phyloP scores from a whole-genome alignment of 78 protist genomes.

The slime mould (Dictyostelium discoideum) region dicty_2.7 NC_007090.3:878001-878500 shows the following conservation, averaged over 20 bases:
- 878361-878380: constrained; percentile 31
- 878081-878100: constrained; percentile 24
- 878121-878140: constrained; percentile 42
- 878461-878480: constrained; percentile 17
- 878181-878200: constrained; percentile 32
- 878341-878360: constrained; percentile 29
- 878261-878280: constrained; percentile 34
- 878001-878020: too few species aligned
- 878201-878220: constrained; percentile 36
- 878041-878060: not conserved
- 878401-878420: not conserved
- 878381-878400: not conserved
- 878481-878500: constrained; percentile 21
- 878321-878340: not conserved
- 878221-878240: constrained; percentile 26
- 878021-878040: not conserved
- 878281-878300: not conserved
- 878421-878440: not conserved
- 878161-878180: constrained; percentile 12
- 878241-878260: constrained; percentile 34
- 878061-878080: constrained; percentile 45
- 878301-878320: constrained; percentile 31
- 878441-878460: not conserved
- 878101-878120: constrained; percentile 14
- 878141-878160: constrained; percentile 21